These are phyloP conservation scores for Russula brevipes DNA, from an alignment of 768 basidiomycete species.

Conservation along the genomic window DNA sequence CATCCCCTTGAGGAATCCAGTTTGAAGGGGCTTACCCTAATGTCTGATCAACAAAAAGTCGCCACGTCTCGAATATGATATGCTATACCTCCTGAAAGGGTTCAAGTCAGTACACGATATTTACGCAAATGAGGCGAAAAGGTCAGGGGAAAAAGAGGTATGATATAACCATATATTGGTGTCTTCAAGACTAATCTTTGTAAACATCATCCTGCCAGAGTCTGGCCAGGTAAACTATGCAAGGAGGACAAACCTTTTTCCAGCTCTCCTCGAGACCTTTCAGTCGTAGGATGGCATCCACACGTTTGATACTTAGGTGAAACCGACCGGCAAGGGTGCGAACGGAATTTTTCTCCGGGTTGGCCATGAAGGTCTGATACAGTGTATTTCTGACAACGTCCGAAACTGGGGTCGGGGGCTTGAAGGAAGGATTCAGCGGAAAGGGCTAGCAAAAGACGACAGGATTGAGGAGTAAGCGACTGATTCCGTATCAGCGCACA, in stretches of 20 bases:
- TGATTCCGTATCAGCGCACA: conserved; percentile 1
- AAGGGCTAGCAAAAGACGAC: conserved; percentile 56
- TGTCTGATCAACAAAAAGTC: background rate
- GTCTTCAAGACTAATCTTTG: conserved; percentile 95
- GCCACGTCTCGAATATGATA: conserved; percentile 12
- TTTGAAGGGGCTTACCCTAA: conserved; percentile 66
- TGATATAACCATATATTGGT: conserved; percentile 60
- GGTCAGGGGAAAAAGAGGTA: conserved; percentile 23
- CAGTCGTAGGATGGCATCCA: conserved; percentile 77
- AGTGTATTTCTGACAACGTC: conserved; percentile 52
- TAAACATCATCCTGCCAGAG: conserved; percentile 46
- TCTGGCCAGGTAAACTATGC: conserved; percentile 8
- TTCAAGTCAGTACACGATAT: conserved; percentile 22
- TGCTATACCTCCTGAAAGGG: conserved; percentile 26
- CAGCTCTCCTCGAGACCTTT: conserved; percentile 71
- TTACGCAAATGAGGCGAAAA: conserved; percentile 20
- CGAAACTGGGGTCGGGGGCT: conserved; percentile 72
- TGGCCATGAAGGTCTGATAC: conserved; percentile 54
- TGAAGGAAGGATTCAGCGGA: conserved; percentile 79
- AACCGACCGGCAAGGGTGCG: conserved; percentile 57
- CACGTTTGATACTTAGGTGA: conserved; percentile 68
- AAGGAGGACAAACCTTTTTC: conserved; percentile 54
- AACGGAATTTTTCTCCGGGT: conserved; percentile 52
- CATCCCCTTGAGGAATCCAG: conserved; percentile 77
- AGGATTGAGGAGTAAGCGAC: conserved; percentile 19